These are phyloP conservation scores for Stenocarpella maydis DNA, from an alignment of 2,329 filamentous ascomycete species.

Conservation along the genomic window DNA sequence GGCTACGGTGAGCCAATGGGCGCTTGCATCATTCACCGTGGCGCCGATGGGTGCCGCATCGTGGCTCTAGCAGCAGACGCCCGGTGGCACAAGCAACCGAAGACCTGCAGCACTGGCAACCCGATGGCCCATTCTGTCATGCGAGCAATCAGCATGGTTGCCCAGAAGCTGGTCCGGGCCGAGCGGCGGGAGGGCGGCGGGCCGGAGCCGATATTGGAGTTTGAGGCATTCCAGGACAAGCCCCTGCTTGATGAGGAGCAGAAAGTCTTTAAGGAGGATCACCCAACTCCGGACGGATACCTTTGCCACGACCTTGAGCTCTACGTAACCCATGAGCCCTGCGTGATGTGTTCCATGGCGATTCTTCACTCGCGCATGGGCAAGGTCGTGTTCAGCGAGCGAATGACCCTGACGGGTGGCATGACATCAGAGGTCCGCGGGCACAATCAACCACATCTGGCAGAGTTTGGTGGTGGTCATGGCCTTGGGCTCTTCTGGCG, in stretches of 20 bases:
- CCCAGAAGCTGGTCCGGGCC: conserved; percentile 68
- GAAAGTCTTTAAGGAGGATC: conserved; percentile 68
- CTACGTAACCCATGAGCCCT: conserved; percentile 95
- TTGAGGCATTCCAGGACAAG: conserved; percentile 72
- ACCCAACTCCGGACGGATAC: conserved; percentile 80
- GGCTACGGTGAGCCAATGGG: conserved; percentile 75
- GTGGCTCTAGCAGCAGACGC: conserved; percentile 81
- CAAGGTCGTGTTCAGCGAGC: conserved; percentile 79
- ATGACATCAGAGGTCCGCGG: conserved; percentile 78
- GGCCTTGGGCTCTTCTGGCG: conserved; percentile 76
- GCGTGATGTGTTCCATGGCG: conserved; percentile 96
- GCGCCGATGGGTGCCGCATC: conserved; percentile 57
- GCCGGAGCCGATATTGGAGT: conserved; percentile 54
- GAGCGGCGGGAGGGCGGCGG: conserved; percentile 52
- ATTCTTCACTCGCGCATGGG: conserved; percentile 93
- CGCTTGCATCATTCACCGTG: conserved; percentile 77
- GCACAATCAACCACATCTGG: conserved; percentile 50
- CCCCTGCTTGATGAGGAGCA: conserved; percentile 75
- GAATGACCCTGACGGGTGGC: conserved; percentile 83
- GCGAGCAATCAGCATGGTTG: conserved; percentile 84
- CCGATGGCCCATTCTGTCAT: conserved; percentile 81
- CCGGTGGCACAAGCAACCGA: conserved; percentile 68
- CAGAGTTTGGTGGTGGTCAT: conserved; percentile 57
- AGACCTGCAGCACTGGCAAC: conserved; percentile 65
- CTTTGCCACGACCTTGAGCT: conserved; percentile 93